phyloP scores from a whole-genome alignment of 2,329 filamentous ascomycete genomes.

The Ophiostoma montium region DNA sequence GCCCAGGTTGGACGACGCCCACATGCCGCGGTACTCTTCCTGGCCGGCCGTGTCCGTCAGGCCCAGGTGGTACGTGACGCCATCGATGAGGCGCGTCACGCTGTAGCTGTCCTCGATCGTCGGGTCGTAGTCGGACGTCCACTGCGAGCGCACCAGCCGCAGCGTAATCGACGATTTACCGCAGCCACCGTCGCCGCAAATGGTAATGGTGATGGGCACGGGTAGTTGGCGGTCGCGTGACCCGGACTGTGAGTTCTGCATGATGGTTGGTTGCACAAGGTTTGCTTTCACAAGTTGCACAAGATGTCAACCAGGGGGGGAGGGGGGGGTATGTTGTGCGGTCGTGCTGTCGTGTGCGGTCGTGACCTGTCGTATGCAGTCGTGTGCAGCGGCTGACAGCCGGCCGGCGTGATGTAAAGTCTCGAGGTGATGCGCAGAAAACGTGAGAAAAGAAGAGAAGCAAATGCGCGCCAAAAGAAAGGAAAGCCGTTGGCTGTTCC shows the following conservation, averaged over 20 bases:
- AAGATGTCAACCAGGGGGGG: not conserved
- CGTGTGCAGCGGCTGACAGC: not conserved
- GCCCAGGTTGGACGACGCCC: conserved; percentile 63
- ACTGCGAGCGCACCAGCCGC: conserved; percentile 66
- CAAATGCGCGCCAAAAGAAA: conserved; percentile 1
- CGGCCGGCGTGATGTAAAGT: not conserved
- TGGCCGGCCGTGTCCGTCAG: conserved; percentile 81
- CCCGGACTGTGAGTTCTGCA: conserved; percentile 9
- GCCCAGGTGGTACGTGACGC: conserved; percentile 63
- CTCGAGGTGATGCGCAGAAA: not conserved
- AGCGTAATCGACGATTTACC: conserved; percentile 78
- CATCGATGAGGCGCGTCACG: conserved; percentile 67
- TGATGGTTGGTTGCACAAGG: not conserved
- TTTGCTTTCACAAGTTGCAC: not conserved
- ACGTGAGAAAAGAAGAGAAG: not conserved
- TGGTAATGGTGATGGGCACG: conserved; percentile 57
- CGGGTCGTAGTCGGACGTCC: conserved; percentile 72
- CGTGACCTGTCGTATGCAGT: no score
- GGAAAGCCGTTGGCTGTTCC: not conserved
- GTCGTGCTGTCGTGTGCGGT: no score
- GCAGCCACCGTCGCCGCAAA: conserved; percentile 75
- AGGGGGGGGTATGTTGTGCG: not conserved
- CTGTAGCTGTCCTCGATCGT: conserved; percentile 77
- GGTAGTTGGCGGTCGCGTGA: conserved; percentile 24
- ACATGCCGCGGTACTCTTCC: conserved; percentile 79